Evolutionary conservation across 805 yeast genomes (phyloP).

Genomic region (Scheffersomyces spartinae): DNA sequence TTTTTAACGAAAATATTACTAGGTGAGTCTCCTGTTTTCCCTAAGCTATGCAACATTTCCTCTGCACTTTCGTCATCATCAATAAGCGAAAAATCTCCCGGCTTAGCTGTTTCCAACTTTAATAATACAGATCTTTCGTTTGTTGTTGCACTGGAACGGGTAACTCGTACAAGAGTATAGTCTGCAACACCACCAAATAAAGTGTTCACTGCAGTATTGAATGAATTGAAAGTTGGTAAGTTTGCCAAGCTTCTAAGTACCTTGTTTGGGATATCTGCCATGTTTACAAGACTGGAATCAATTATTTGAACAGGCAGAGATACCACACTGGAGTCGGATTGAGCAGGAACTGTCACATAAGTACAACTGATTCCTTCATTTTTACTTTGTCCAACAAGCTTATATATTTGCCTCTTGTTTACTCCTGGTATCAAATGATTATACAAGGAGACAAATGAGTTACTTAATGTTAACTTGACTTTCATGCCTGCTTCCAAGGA

Average conservation of each 20-base stretch:
- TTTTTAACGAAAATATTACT: constrained; percentile 42
- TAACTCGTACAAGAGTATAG: constrained; percentile 38
- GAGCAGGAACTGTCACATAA: no score
- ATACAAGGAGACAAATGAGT: constrained; percentile 32
- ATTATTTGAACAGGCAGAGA: constrained; percentile 23
- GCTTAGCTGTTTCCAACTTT: constrained; percentile 43
- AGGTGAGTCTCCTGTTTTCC: constrained; percentile 31
- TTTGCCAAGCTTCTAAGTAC: constrained; percentile 22
- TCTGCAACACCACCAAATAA: constrained; percentile 30
- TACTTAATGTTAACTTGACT: constrained; percentile 35
- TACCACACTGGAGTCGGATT: no score
- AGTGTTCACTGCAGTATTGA: constrained; percentile 34
- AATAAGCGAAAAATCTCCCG: constrained; percentile 38
- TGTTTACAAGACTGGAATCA: constrained; percentile 27
- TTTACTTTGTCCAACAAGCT: no score
- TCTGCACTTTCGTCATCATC: constrained; percentile 36
- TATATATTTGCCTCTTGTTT: no score
- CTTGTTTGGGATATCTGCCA: constrained; percentile 22
- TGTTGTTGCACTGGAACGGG: constrained; percentile 43
- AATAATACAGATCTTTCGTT: constrained; percentile 39
- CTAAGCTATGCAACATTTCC: constrained; percentile 27
- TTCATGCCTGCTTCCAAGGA: constrained; percentile 42
- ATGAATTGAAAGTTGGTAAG: constrained; percentile 26
- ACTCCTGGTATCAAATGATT: constrained; percentile 28
- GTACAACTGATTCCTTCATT: no score